phyloP scores from a whole-genome alignment of 192 early-diverging fungal species.

The Martensiomyces pterosporus region DNA sequence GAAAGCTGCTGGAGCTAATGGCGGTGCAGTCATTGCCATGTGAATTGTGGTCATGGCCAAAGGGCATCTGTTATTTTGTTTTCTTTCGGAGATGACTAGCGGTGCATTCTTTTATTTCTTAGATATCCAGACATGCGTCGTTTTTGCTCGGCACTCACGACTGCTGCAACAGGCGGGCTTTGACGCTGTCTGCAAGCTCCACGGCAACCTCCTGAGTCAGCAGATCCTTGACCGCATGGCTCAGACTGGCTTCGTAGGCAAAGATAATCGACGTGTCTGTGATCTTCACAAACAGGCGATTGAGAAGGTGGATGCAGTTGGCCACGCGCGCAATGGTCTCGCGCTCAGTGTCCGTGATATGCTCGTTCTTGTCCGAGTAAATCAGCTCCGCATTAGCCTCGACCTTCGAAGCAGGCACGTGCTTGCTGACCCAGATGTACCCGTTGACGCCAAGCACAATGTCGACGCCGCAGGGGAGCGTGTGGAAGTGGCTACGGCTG shows the following conservation, averaged over 20 bases:
- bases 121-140: no score
- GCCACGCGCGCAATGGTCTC: conserved; percentile 83
- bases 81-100: no score
- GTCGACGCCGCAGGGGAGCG: conserved; percentile 88
- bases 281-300: conserved; percentile 73
- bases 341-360: conserved; percentile 68
- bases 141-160: no score
- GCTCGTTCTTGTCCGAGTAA: conserved; percentile 86
- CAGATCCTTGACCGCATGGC: conserved; percentile 61
- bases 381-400: conserved; percentile 78
- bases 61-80: no score
- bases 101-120: no score
- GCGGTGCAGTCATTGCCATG: no score
- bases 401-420: conserved; percentile 54
- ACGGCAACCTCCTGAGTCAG: conserved; percentile 48
- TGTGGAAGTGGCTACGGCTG: conserved; percentile 91
- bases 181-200: conserved; percentile 41
- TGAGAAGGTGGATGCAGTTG: conserved; percentile 83
- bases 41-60: no score
- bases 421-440: conserved; percentile 93
- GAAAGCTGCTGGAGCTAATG: no score
- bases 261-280: conserved; percentile 87
- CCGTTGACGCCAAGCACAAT: conserved; percentile 94
- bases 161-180: conserved; percentile 25
- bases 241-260: conserved; percentile 80